These are phyloP conservation scores for Wilhelminamyces savonicus DNA, from an alignment of 805 yeast species.

Conservation along the genomic window DNA sequence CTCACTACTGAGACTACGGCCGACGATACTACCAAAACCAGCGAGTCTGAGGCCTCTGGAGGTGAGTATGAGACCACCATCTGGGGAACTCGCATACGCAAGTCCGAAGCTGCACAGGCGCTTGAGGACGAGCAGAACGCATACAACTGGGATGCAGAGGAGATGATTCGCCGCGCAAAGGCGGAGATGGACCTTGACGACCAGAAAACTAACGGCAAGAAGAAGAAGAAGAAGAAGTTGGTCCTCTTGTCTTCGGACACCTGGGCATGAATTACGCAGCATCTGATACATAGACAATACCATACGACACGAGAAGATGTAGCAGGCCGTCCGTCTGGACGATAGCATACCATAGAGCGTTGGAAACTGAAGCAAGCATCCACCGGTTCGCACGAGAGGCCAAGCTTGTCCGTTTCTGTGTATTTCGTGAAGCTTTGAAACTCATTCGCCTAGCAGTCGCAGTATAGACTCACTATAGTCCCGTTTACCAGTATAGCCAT, in stretches of 20 bases:
- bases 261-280: background rate
- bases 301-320: background rate
- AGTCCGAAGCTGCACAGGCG: conserved; percentile 29
- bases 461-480: no score
- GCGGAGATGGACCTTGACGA: conserved; percentile 31
- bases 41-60: conserved; percentile 4
- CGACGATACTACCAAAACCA: conserved; percentile 1
- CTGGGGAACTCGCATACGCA: conserved; percentile 68
- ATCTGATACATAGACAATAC: background rate
- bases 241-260: conserved; percentile 29
- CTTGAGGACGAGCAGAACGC: conserved; percentile 27
- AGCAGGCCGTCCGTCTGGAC: background rate
- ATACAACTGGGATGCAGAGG: conserved; percentile 45
- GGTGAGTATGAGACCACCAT: conserved; percentile 46
- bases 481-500: no score
- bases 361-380: no score
- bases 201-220: conserved; percentile 13
- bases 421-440: no score
- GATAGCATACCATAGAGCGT: background rate
- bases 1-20: conserved; percentile 10
- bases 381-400: no score
- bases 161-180: conserved; percentile 47
- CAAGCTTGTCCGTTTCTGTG: no score
- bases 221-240: conserved; percentile 37
- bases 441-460: no score